Evolutionary conservation across 1,139 yeast species (phyloP).

Genomic region (Suhomyces terraborum): DNA sequence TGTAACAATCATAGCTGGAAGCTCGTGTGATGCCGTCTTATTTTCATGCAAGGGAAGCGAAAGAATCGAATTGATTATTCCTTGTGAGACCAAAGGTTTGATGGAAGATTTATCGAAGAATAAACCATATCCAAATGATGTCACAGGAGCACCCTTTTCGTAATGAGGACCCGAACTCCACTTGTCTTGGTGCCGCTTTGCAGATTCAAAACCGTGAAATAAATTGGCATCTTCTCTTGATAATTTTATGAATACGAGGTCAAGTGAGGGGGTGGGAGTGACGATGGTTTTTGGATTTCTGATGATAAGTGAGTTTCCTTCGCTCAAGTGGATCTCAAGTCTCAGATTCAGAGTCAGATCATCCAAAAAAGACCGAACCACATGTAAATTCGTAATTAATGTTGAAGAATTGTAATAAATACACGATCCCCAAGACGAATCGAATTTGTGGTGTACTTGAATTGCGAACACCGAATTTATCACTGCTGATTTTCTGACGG

Average conservation of each 20-base stretch:
- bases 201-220: background rate
- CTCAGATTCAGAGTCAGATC: slow-evolving; percentile 8
- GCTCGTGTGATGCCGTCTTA: background rate
- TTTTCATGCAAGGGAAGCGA: slow-evolving; percentile 15
- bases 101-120: slow-evolving; percentile 30
- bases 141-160: slow-evolving; percentile 40
- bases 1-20: slow-evolving; percentile 43
- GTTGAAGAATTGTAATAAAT: slow-evolving; percentile 29
- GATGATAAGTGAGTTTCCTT: background rate
- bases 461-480: slow-evolving; percentile 18
- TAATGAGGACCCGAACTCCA: too few relatives aligned
- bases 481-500: background rate
- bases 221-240: background rate
- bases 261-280: slow-evolving; percentile 33
- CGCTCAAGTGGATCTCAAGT: slow-evolving; percentile 12
- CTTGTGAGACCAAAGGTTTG: slow-evolving; percentile 49
- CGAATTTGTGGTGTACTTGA: slow-evolving; percentile 9
- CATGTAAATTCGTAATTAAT: slow-evolving; percentile 41
- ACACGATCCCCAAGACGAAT: slow-evolving; percentile 40
- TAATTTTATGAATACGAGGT: slow-evolving; percentile 36
- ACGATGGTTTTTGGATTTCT: slow-evolving; percentile 14
- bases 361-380: slow-evolving; percentile 28
- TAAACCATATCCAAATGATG: slow-evolving; percentile 61
- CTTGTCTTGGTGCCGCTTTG: background rate
- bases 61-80: slow-evolving; percentile 39